phyloP scores from a whole-genome alignment of 2,329 filamentous ascomycete species.

The Claviceps sorghi region DNA sequence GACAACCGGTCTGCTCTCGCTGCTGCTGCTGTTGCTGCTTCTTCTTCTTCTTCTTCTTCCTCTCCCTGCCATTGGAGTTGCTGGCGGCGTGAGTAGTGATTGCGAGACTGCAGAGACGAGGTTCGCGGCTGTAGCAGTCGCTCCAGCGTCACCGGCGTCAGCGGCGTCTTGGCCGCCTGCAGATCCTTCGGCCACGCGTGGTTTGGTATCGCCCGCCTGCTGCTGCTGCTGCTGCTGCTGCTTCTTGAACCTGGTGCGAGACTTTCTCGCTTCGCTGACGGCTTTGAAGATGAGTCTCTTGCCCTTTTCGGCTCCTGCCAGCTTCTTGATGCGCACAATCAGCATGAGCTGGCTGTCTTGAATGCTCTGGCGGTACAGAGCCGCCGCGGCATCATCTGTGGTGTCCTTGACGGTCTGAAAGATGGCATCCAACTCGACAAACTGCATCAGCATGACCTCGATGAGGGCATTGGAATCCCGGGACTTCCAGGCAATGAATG shows the following conservation, averaged over 20 bases:
- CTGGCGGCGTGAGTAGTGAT: conserved; percentile 35
- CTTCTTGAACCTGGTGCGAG: conserved; percentile 44
- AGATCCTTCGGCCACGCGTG: conserved; percentile 43
- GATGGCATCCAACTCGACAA: conserved; percentile 71
- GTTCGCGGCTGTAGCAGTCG: conserved; percentile 21
- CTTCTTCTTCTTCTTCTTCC: neutral
- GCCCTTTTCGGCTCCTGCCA: conserved; percentile 57
- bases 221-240: conserved; percentile 11
- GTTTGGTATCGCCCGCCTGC: conserved; percentile 52
- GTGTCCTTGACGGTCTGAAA: conserved; percentile 72
- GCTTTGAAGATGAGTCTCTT: conserved; percentile 61
- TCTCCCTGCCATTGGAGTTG: conserved; percentile 29
- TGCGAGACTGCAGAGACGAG: conserved; percentile 29
- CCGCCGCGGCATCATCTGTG: conserved; percentile 56
- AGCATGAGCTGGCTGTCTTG: conserved; percentile 68
- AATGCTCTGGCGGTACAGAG: conserved; percentile 67
- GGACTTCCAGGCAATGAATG: conserved; percentile 73
- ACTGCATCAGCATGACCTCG: conserved; percentile 74
- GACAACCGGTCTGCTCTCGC: conserved; percentile 22
- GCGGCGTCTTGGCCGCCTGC: conserved; percentile 7
- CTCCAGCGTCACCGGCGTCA: conserved; percentile 19
- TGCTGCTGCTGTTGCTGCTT: conserved; percentile 1
- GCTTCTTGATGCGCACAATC: conserved; percentile 63
- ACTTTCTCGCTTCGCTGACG: conserved; percentile 54
- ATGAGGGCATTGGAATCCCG: conserved; percentile 64